These are phyloP conservation scores for Pelargonium nanum DNA, from an alignment of 345 rosid genomes.

Conservation along the genomic window DNA sequence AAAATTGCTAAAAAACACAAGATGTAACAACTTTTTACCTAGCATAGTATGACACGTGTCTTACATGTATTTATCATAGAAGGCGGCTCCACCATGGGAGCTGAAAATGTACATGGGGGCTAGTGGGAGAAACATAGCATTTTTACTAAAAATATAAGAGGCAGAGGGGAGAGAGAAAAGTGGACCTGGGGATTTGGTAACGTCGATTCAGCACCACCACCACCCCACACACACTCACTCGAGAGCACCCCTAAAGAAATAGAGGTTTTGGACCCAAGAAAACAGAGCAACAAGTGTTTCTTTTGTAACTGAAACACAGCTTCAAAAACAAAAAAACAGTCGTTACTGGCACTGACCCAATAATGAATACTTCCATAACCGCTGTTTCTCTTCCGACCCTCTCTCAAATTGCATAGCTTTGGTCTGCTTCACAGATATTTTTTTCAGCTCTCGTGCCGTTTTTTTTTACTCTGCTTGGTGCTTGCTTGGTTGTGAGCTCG, in stretches of 20 bases:
- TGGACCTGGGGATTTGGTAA: background rate
- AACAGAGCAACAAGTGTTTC: too few relatives aligned
- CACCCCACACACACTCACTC: too few relatives aligned
- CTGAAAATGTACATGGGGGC: too few relatives aligned
- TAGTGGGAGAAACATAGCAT: too few relatives aligned
- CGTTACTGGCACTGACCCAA: background rate
- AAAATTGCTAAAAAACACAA: too few relatives aligned
- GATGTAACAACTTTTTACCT: too few relatives aligned
- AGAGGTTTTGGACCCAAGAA: background rate
- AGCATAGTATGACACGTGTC: too few relatives aligned
- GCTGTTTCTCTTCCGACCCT: background rate
- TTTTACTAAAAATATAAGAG: too few relatives aligned
- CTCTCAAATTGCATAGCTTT: background rate
- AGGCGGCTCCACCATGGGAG: too few relatives aligned
- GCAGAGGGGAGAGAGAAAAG: background rate
- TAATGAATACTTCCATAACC: background rate
- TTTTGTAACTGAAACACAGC: background rate
- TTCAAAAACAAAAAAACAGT: background rate
- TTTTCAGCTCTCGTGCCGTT: background rate
- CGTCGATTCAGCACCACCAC: background rate
- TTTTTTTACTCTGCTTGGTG: background rate
- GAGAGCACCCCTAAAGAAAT: too few relatives aligned
- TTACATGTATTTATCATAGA: too few relatives aligned
- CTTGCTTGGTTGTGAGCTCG: background rate
- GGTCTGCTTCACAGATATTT: background rate